A percentile compares a stretch with the other conserved stretches of the same genome.
These are phyloP conservation scores for Lanmaoa pseudosensibilis DNA, from an alignment of 768 basidiomycete genomes.

Conservation along the genomic window DNA sequence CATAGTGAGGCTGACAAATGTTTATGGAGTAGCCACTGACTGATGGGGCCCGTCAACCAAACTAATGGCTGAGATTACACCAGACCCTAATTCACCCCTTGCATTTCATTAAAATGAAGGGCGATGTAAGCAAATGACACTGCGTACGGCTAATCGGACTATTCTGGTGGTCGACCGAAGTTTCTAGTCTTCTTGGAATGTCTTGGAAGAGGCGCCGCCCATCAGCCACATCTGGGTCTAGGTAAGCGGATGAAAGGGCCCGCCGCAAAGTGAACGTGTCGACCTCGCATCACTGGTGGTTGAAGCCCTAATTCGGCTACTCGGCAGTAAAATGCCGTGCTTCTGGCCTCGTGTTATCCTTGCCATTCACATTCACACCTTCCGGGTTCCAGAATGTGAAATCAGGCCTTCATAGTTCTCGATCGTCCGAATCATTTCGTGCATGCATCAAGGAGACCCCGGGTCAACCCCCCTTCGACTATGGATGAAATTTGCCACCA, in stretches of 20 bases:
- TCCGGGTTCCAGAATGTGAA: constrained; percentile 26
- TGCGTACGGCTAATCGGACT: constrained; percentile 8
- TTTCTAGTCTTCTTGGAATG: constrained; percentile 15
- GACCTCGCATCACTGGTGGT: constrained; percentile 18
- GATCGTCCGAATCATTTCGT: constrained; percentile 22
- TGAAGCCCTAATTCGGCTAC: constrained; percentile 18
- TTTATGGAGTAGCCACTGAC: constrained; percentile 12
- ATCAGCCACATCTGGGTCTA: constrained; percentile 11
- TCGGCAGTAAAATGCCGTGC: constrained; percentile 22
- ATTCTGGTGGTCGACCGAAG: constrained; percentile 6
- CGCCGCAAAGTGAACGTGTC: constrained; percentile 17
- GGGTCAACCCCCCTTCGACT: neutral
- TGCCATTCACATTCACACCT: constrained; percentile 26
- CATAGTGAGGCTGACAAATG: constrained; percentile 24
- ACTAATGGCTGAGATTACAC: constrained; percentile 18
- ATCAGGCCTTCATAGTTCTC: constrained; percentile 11
- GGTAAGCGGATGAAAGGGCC: constrained; percentile 10
- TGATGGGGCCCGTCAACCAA: constrained; percentile 15
- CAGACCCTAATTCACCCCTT: constrained; percentile 22
- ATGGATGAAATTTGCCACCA: neutral
- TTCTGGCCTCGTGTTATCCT: constrained; percentile 30
- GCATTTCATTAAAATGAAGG: constrained; percentile 22
- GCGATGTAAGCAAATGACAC: constrained; percentile 14
- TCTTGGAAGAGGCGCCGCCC: constrained; percentile 6
- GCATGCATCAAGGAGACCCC: constrained; percentile 23